A percentile compares a stretch with the other conserved stretches of the same genome.
These are phyloP conservation scores for Musa itinerans DNA, from an alignment of 176 grass and related monocot species.

Conservation along the genomic window DNA sequence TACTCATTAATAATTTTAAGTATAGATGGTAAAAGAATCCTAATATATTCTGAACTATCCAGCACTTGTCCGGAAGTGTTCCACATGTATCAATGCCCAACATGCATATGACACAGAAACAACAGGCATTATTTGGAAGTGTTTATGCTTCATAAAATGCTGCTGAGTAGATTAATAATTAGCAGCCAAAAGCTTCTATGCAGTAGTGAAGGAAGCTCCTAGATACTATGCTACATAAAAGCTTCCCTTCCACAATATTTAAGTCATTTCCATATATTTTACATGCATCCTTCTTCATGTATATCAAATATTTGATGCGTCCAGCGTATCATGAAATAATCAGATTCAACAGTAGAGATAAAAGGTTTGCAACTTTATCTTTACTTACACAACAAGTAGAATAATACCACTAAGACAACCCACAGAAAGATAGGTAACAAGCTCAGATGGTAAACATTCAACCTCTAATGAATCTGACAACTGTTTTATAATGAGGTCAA, in stretches of 20 bases:
- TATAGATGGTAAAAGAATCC: no score
- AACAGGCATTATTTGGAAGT: no score
- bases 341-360: background rate
- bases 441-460: background rate
- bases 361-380: background rate
- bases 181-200: background rate
- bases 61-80: background rate
- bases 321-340: background rate
- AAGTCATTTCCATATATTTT: background rate
- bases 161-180: background rate
- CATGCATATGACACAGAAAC: no score
- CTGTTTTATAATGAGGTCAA: background rate
- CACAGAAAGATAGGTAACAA: background rate
- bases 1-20: no score
- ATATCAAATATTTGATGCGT: background rate
- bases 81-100: no score
- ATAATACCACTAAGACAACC: background rate
- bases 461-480: background rate
- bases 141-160: no score
- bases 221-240: background rate
- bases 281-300: background rate
- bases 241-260: background rate
- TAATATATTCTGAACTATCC: background rate
- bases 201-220: background rate
- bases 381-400: background rate